phyloP scores from a whole-genome alignment of 2,329 filamentous ascomycete species.

The Xylariaceae sp. region DNA sequence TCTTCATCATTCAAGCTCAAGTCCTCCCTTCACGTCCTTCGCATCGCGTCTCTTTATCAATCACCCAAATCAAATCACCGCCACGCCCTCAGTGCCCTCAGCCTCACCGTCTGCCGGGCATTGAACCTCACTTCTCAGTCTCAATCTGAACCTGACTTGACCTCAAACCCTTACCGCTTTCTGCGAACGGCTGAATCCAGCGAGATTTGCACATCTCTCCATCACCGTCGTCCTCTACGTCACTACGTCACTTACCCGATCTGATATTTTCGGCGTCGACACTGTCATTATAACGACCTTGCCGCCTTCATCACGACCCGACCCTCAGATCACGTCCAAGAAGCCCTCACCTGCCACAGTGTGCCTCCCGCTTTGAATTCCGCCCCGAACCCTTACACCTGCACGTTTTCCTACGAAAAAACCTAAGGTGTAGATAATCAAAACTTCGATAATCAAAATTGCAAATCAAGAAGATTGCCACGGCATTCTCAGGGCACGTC shows the following conservation, averaged over 20 bases:
- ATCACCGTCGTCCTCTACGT: conserved; percentile 16
- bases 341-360: conserved; percentile 23
- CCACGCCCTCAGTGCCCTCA: conserved; percentile 11
- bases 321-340: conserved; percentile 26
- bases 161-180: conserved; percentile 21
- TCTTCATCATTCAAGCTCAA: not conserved
- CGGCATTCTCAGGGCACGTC: conserved; percentile 35
- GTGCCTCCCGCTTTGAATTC: conserved; percentile 35
- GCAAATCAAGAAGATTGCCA: conserved; percentile 32
- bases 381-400: conserved; percentile 68
- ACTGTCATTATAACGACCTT: conserved; percentile 30
- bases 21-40: conserved; percentile 1
- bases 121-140: conserved; percentile 15
- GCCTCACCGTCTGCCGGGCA: conserved; percentile 8
- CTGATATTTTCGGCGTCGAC: conserved; percentile 20
- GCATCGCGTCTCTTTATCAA: conserved; percentile 12
- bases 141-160: not conserved
- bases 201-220: conserved; percentile 25
- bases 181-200: conserved; percentile 26
- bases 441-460: conserved; percentile 44
- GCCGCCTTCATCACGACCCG: conserved; percentile 27
- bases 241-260: conserved; percentile 18
- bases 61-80: conserved; percentile 12
- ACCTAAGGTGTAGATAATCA: conserved; percentile 80
- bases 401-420: conserved; percentile 89